Conservation (phyloP, 441 rosid genomes). For the Aquilaria agallochum region DNA sequence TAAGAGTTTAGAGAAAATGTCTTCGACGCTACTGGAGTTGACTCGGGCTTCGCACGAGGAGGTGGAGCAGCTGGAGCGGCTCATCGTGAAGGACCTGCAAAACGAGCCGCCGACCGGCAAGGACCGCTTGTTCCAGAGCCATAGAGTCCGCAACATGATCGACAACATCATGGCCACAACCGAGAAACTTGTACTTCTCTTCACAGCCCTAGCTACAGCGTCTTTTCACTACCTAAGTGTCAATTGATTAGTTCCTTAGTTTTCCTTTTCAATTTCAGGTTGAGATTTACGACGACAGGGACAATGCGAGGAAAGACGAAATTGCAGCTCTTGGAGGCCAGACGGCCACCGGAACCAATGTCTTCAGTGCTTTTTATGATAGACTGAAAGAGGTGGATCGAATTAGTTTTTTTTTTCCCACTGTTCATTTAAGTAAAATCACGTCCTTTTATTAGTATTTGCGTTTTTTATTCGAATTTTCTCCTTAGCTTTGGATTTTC, state of each 20-base stretch:
- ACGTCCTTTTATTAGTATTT: too few species aligned
- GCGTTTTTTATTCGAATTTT: too few species aligned
- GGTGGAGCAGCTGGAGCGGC: slow-evolving; percentile 79
- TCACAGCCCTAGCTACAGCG: background rate
- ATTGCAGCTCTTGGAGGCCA: slow-evolving; percentile 95
- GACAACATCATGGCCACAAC: slow-evolving; percentile 58
- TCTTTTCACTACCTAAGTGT: background rate
- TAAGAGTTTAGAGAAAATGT: slow-evolving; percentile 38
- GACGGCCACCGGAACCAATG: slow-evolving; percentile 69
- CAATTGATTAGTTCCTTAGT: background rate
- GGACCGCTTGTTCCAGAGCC: slow-evolving; percentile 85
- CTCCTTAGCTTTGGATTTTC: too few species aligned
- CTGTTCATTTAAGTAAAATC: background rate
- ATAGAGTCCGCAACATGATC: slow-evolving; percentile 87
- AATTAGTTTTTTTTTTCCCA: background rate
- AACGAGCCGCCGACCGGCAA: slow-evolving; percentile 58
- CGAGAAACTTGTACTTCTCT: slow-evolving; percentile 54
- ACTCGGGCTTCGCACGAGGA: slow-evolving; percentile 93
- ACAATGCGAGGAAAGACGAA: slow-evolving; percentile 88
- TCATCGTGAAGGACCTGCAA: slow-evolving; percentile 88
- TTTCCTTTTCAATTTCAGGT: slow-evolving; percentile 30
- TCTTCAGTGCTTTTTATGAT: slow-evolving; percentile 86
- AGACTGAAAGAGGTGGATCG: slow-evolving; percentile 77
- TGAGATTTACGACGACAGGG: slow-evolving; percentile 87
- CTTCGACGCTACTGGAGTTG: slow-evolving; percentile 88